phyloP scores from a whole-genome alignment of 176 grass and related monocot genomes.

The Ananas comosus region DNA sequence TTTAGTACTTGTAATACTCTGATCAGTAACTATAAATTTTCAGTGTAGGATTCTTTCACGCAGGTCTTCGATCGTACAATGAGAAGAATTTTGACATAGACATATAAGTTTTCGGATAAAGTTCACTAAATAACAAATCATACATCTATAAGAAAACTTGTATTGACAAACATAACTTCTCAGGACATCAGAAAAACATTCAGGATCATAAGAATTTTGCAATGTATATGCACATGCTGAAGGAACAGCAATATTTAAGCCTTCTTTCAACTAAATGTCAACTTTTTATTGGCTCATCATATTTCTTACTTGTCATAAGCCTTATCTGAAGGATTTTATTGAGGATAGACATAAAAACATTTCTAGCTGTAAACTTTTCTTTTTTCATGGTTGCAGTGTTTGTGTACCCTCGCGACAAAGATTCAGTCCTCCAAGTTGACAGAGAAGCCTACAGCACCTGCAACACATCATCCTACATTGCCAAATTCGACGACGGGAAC shows the following conservation, averaged over 20 bases:
- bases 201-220: too few species aligned
- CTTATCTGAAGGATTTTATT: neutral
- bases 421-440: slow-evolving; percentile 61
- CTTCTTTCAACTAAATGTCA: neutral
- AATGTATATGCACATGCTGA: too few species aligned
- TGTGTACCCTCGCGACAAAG: slow-evolving; percentile 39
- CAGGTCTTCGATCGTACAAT: too few species aligned
- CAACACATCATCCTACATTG: slow-evolving; percentile 38
- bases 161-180: too few species aligned
- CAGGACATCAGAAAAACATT: too few species aligned
- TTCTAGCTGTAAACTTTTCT: neutral
- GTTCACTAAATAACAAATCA: too few species aligned
- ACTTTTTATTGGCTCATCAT: neutral
- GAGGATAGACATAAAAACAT: too few species aligned
- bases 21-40: neutral
- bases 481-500: slow-evolving; percentile 52
- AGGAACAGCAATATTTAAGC: too few species aligned
- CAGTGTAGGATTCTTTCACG: neutral
- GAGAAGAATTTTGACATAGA: too few species aligned
- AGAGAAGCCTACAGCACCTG: slow-evolving; percentile 46
- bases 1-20: neutral
- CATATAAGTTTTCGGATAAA: too few species aligned
- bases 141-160: too few species aligned
- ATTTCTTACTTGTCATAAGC: neutral
- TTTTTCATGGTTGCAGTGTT: slow-evolving; percentile 36